Base-by-base conservation (phyloP, 2,329 filamentous ascomycete species). In the Bipolaris sorokiniana region DNA sequence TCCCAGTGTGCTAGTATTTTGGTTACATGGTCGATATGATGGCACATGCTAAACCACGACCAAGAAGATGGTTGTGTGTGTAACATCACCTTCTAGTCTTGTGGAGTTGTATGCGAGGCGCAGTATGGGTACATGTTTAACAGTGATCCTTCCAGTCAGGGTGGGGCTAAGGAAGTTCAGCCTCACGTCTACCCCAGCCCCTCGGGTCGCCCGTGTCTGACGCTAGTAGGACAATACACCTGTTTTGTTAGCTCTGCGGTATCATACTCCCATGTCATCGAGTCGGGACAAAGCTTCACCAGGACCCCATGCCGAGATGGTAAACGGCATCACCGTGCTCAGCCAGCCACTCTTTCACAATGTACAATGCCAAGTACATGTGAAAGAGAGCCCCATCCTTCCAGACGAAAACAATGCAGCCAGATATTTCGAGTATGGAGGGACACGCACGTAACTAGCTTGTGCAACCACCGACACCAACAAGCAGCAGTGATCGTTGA, bases 141-240 rank as follows among this genome's bases (percentile, higher is more conserved):
- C 28, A 18, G 7, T 38, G 1, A 15, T 46, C 41, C 16, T 34
- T 33, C 37, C 28, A 26, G 10, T 34, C 18, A 26, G 40, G 37
- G 20, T 37, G 42, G 50, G 37, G 52, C 47, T 53, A 50, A 34
- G 20, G 23, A 13, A 46, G 28, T 62, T 56, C 59, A 59, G 56
- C 53, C 56, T 54, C 56, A 58, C 47, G 34, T 22, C 26, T 42
- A 31, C 55, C 49, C 51, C 52, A 51, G 46, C 46, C 50, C 38
- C n/a, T 47, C 34, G 42, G 54, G 45, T 58, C 47, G n/a, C 36
- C 47, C 33, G 47, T 59, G 37, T 48, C 33, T 41, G 42, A 38
- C 53, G 50, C 56, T 59, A 31, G 28, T 11, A 62, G 34, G 22
- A 36, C 4, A 59, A 42, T 59, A 59, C 40, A 54, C 59, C 53